Evolutionary conservation across 805 yeast species (phyloP).

Genomic region (Metschnikowia santaceciliae): DNA sequence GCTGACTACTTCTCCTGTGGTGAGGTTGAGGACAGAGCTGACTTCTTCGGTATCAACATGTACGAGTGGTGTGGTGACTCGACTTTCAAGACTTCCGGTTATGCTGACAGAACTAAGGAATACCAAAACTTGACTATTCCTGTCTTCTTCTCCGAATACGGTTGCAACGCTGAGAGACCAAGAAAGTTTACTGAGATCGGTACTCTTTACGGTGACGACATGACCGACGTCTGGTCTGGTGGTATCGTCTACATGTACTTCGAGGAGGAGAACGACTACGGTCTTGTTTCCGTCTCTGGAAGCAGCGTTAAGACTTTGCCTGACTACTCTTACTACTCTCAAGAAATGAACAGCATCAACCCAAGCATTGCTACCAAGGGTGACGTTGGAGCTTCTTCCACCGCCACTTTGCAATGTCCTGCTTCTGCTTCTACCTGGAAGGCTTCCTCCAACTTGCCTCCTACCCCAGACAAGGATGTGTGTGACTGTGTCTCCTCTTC

Average conservation of each 20-base stretch:
- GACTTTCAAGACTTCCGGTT: slow-evolving; percentile 60
- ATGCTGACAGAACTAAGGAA: slow-evolving; percentile 64
- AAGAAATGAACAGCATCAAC: slow-evolving; percentile 31
- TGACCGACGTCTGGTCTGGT: slow-evolving; percentile 93
- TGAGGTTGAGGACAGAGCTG: slow-evolving; percentile 56
- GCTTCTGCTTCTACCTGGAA: slow-evolving; percentile 53
- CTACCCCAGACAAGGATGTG: slow-evolving; percentile 63
- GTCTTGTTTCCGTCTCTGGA: slow-evolving; percentile 58
- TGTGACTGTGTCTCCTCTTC: slow-evolving; percentile 63
- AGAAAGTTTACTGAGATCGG: slow-evolving; percentile 74
- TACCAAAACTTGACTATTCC: slow-evolving; percentile 74
- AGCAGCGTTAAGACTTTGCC: slow-evolving; percentile 53
- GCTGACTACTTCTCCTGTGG: slow-evolving; percentile 91
- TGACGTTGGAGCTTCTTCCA: slow-evolving; percentile 20
- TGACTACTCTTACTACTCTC: slow-evolving; percentile 45
- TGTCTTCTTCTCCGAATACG: slow-evolving; percentile 82
- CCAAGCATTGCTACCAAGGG: slow-evolving; percentile 38
- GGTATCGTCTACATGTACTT: slow-evolving; percentile 92
- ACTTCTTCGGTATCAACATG: slow-evolving; percentile 82
- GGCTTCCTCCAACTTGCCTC: slow-evolving; percentile 69
- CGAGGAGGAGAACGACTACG: slow-evolving; percentile 79
- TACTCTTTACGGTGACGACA: slow-evolving; percentile 58
- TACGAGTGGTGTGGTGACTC: slow-evolving; percentile 83
- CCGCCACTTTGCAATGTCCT: slow-evolving; percentile 56
- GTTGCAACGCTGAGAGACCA: slow-evolving; percentile 73